These are phyloP conservation scores for Ilex aquifolium DNA, from an alignment of 257 asterid species.

Conservation along the genomic window DNA sequence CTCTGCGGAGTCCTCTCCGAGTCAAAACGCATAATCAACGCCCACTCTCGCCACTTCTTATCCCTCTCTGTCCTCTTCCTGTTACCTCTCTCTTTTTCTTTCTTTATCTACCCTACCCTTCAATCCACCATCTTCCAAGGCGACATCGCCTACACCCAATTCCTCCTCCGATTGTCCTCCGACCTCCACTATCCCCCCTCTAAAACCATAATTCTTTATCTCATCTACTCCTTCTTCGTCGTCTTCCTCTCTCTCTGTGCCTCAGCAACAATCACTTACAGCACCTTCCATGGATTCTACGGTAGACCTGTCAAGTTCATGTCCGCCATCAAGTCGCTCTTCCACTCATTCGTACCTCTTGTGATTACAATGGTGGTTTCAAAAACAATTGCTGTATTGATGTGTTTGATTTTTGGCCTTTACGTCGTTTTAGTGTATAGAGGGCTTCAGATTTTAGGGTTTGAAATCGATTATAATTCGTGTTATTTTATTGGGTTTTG, in stretches of 20 bases:
- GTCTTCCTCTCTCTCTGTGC: slow-evolving; percentile 31
- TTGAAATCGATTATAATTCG: slow-evolving; percentile 26
- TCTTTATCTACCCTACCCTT: slow-evolving; percentile 38
- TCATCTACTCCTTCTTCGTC: slow-evolving; percentile 21
- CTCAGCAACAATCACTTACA: slow-evolving; percentile 44
- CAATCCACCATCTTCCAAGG: slow-evolving; percentile 18
- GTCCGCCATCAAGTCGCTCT: slow-evolving; percentile 43
- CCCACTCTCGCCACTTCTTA: slow-evolving; percentile 60
- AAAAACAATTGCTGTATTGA: slow-evolving; percentile 5
- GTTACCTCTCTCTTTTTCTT: slow-evolving; percentile 52
- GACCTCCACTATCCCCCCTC: slow-evolving; percentile 6
- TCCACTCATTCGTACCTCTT: slow-evolving; percentile 33
- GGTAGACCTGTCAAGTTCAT: slow-evolving; percentile 40
- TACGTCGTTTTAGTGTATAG: slow-evolving; percentile 1
- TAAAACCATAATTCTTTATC: slow-evolving; percentile 21
- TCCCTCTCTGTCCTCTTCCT: slow-evolving; percentile 59
- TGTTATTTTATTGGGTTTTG: slow-evolving; percentile 9
- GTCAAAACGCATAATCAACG: slow-evolving; percentile 46
- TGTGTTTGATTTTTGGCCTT: slow-evolving; percentile 12
- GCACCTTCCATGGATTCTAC: slow-evolving; percentile 52
- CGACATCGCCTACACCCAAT: slow-evolving; percentile 22
- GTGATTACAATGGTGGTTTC: slow-evolving; percentile 17
- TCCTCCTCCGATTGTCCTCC: slow-evolving; percentile 23
- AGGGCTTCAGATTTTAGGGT: slow-evolving; percentile 26
- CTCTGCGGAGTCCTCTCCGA: slow-evolving; percentile 54